phyloP scores from a whole-genome alignment of 2,329 filamentous ascomycete genomes.

The Trichoderma oligosporum region DNA sequence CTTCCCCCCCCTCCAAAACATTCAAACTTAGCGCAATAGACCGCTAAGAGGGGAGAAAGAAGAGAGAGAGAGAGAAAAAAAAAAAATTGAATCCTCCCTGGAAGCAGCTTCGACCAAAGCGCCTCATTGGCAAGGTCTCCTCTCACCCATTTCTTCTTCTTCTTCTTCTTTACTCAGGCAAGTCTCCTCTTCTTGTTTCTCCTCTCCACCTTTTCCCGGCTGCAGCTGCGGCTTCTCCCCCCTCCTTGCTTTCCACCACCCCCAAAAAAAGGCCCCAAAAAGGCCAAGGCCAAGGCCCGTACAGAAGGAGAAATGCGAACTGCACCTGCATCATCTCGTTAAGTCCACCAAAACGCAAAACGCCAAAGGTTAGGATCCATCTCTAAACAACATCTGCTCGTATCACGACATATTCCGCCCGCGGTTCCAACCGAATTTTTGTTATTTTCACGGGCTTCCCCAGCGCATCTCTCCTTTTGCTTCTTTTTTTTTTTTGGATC shows the following conservation, averaged over 20 bases:
- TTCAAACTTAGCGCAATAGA: neutral
- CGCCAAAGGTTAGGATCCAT: neutral
- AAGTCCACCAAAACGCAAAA: neutral
- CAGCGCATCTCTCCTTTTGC: neutral
- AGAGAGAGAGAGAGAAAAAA: too few species aligned
- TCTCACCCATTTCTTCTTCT: neutral
- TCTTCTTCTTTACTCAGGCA: neutral
- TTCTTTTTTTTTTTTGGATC: neutral
- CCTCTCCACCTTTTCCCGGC: constrained; percentile 15
- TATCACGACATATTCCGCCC: too few species aligned
- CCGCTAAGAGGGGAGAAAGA: too few species aligned
- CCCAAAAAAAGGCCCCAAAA: neutral
- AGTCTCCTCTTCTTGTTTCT: neutral
- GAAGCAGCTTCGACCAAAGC: constrained; percentile 1
- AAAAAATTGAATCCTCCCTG: neutral
- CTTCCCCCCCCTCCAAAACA: neutral
- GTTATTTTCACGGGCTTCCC: neutral
- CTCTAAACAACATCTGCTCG: neutral
- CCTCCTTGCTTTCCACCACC: neutral
- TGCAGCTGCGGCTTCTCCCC: constrained; percentile 6
- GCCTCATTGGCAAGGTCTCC: neutral
- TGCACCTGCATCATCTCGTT: constrained; percentile 2
- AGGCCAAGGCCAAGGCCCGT: neutral
- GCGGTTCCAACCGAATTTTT: neutral
- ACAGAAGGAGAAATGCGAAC: constrained; percentile 8